Percentiles rank a stretch among this genome's conserved stretches.
These are phyloP conservation scores for Candida chilensis DNA, from an alignment of 805 yeast genomes.

Conservation along the genomic window DNA sequence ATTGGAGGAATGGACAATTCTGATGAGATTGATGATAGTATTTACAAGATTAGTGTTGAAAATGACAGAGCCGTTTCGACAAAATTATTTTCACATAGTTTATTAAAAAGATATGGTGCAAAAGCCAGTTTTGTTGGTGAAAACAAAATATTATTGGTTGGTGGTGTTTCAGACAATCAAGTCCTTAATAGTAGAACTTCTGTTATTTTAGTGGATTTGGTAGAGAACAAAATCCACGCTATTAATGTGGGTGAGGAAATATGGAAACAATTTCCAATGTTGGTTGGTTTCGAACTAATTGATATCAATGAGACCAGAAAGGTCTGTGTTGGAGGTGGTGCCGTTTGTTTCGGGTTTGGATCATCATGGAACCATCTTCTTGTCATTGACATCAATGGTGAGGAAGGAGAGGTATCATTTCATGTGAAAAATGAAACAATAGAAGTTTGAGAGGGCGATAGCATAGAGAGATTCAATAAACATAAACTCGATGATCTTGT, in stretches of 20 bases:
- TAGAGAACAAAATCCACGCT: constrained; percentile 6
- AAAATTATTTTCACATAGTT: constrained; percentile 10
- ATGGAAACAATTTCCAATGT: constrained; percentile 35
- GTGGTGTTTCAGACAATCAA: constrained; percentile 42
- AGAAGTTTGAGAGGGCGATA: no score
- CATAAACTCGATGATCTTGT: no score
- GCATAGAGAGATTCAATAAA: no score
- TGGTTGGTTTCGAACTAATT: constrained; percentile 44
- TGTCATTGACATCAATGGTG: background rate
- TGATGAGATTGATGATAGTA: constrained; percentile 13
- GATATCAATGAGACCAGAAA: constrained; percentile 8
- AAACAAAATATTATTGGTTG: constrained; percentile 33
- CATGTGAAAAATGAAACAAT: no score
- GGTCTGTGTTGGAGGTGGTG: constrained; percentile 56
- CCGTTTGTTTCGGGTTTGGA: constrained; percentile 78
- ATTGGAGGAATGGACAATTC: constrained; percentile 36
- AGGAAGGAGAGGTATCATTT: no score
- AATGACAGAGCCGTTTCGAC: constrained; percentile 9
- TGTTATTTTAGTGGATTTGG: constrained; percentile 22
- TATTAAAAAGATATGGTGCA: constrained; percentile 43
- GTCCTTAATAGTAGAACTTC: constrained; percentile 21
- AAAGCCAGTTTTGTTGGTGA: constrained; percentile 17
- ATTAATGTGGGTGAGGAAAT: constrained; percentile 17
- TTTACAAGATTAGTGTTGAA: constrained; percentile 21
- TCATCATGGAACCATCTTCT: constrained; percentile 33